These are phyloP conservation scores for Fusarium sp. DNA, from an alignment of 2,329 filamentous ascomycete genomes.

Conservation along the genomic window DNA sequence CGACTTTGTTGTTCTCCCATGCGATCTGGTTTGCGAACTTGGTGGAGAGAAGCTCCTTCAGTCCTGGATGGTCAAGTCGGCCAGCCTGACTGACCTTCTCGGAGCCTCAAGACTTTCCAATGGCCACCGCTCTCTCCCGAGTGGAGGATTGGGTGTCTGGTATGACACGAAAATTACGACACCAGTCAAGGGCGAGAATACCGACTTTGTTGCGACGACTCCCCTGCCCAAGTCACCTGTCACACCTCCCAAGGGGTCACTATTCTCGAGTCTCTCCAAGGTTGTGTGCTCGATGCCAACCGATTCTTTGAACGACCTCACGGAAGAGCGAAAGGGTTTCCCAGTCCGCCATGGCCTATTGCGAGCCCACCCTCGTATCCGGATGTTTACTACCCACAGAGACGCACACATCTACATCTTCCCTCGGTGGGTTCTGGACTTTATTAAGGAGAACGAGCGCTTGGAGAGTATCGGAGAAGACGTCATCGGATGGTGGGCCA, in stretches of 20 bases:
- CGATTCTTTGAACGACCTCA: slow-evolving; percentile 86
- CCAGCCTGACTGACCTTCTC: slow-evolving; percentile 73
- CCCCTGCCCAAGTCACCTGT: slow-evolving; percentile 69
- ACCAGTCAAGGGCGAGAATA: slow-evolving; percentile 88
- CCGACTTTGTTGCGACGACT: slow-evolving; percentile 87
- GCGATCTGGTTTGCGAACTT: slow-evolving; percentile 92
- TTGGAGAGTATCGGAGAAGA: slow-evolving; percentile 93
- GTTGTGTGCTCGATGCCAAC: slow-evolving; percentile 89
- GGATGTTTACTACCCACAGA: slow-evolving; percentile 84
- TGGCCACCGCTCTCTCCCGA: slow-evolving; percentile 58
- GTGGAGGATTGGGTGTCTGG: slow-evolving; percentile 89
- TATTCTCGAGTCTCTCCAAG: slow-evolving; percentile 77
- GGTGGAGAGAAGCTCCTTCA: slow-evolving; percentile 85
- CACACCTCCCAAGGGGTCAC: slow-evolving; percentile 63
- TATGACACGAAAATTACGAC: slow-evolving; percentile 85
- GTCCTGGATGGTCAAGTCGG: slow-evolving; percentile 90
- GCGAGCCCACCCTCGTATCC: slow-evolving; percentile 78
- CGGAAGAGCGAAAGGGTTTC: slow-evolving; percentile 78
- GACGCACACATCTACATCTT: slow-evolving; percentile 97
- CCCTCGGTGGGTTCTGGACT: slow-evolving; percentile 89
- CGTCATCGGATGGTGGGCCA: slow-evolving; percentile 94
- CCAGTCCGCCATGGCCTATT: slow-evolving; percentile 82
- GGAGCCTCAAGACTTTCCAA: slow-evolving; percentile 58
- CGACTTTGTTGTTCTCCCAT: slow-evolving; percentile 92
- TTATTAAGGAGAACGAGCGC: slow-evolving; percentile 81